Percentiles rank a stretch among this genome's conserved stretches.
phyloP scores from a whole-genome alignment of 2,329 filamentous ascomycete genomes.

The Zarea fungicola region DNA sequence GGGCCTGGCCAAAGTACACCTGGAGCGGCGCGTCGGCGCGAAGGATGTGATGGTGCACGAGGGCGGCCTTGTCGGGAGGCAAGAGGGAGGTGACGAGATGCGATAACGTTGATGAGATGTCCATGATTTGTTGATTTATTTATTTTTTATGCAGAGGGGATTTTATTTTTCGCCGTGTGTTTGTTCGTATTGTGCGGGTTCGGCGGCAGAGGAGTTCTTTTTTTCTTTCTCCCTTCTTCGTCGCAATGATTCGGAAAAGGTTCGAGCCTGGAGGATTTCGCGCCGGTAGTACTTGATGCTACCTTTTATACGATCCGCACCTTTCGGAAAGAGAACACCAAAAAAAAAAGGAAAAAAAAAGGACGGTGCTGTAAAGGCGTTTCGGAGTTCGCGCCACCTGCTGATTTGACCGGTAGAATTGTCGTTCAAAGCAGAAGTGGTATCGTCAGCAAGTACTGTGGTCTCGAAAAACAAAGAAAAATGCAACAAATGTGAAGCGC shows the following conservation, averaged over 20 bases:
- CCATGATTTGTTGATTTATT: constrained; percentile 21
- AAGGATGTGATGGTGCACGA: constrained; percentile 44
- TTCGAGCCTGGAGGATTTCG: no score
- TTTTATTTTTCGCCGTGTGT: neutral
- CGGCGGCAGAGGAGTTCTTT: neutral
- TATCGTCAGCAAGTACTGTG: no score
- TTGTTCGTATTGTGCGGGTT: neutral
- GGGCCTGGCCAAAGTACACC: constrained; percentile 30
- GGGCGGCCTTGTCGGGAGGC: constrained; percentile 38
- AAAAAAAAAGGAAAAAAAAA: no score
- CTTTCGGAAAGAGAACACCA: no score
- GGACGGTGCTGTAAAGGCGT: no score
- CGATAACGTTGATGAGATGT: constrained; percentile 23
- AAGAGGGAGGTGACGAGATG: constrained; percentile 37
- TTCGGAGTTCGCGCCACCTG: no score
- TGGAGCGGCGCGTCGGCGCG: constrained; percentile 42
- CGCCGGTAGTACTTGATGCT: no score
- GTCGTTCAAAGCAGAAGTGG: no score
- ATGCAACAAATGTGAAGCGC: no score
- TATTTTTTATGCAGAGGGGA: constrained; percentile 1
- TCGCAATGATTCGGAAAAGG: neutral
- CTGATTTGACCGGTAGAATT: no score
- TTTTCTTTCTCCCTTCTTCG: neutral
- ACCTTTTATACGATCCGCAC: no score
- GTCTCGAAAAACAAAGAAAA: no score